A percentile compares a stretch with the other conserved stretches of the same genome.
Conservation (phyloP, 2,329 filamentous ascomycete species). For the Nothomitra cinnamomea region DNA sequence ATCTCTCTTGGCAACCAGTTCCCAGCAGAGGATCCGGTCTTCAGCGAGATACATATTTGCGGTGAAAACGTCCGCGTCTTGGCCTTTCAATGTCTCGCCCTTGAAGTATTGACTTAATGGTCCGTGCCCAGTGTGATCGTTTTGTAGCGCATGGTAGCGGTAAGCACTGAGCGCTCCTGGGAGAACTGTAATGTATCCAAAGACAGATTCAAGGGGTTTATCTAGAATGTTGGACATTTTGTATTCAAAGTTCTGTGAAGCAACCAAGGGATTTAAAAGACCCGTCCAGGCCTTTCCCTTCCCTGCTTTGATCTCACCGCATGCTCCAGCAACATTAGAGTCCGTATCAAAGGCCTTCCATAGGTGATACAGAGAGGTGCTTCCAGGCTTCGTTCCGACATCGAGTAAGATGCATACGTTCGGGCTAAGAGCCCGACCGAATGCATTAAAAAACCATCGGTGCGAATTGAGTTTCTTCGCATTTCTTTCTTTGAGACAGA, state of each 20-base stretch:
- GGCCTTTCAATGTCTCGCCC: conserved; percentile 88
- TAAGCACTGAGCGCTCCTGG: conserved; percentile 92
- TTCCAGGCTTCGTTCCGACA: conserved; percentile 81
- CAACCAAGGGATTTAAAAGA: conserved; percentile 82
- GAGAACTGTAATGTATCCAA: conserved; percentile 94
- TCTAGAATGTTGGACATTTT: conserved; percentile 99
- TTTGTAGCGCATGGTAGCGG: conserved; percentile 87
- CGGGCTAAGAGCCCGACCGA: conserved; percentile 78
- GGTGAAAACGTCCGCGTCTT: conserved; percentile 92
- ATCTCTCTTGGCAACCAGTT: conserved; percentile 84
- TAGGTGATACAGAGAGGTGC: conserved; percentile 85
- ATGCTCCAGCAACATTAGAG: conserved; percentile 91
- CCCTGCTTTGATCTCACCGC: conserved; percentile 94
- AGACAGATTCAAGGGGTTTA: conserved; percentile 91
- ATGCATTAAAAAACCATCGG: conserved; percentile 98
- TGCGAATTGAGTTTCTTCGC: conserved; percentile 96
- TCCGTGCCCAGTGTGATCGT: conserved; percentile 88
- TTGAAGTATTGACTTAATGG: conserved; percentile 98
- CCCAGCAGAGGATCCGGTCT: conserved; percentile 83
- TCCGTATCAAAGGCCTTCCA: conserved; percentile 99
- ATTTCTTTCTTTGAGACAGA: conserved; percentile 96
- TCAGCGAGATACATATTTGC: conserved; percentile 92
- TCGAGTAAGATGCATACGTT: conserved; percentile 96
- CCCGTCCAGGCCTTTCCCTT: conserved; percentile 73
- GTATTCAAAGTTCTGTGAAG: conserved; percentile 98